These are phyloP conservation scores for Pseudogymnoascus sp. DNA, from an alignment of 2,329 filamentous ascomycete genomes.

Conservation along the genomic window DNA sequence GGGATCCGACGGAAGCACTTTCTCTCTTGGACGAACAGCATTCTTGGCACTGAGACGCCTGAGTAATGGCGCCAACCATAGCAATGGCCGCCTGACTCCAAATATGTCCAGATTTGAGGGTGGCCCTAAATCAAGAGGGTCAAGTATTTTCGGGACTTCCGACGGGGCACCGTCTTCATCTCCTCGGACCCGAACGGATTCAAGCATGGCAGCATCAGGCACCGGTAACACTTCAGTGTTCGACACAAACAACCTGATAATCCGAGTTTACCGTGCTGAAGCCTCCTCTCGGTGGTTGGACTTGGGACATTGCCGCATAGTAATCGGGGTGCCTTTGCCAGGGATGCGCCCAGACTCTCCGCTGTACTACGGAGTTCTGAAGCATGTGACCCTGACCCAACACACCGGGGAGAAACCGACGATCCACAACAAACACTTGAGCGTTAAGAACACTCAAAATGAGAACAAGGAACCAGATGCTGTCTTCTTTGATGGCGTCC, in stretches of 20 bases:
- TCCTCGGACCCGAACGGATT: slow-evolving; percentile 23
- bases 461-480: slow-evolving; percentile 34
- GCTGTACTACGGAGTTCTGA: slow-evolving; percentile 64
- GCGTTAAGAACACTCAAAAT: background rate
- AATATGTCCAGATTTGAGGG: slow-evolving; percentile 32
- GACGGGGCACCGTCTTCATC: slow-evolving; percentile 26
- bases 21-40: slow-evolving; percentile 64
- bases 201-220: slow-evolving; percentile 21
- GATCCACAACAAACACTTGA: background rate
- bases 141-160: slow-evolving; percentile 54
- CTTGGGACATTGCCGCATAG: slow-evolving; percentile 75
- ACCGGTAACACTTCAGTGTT: slow-evolving; percentile 46
- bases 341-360: slow-evolving; percentile 52
- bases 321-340: slow-evolving; percentile 68
- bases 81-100: slow-evolving; percentile 32
- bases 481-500: slow-evolving; percentile 71
- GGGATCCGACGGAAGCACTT: slow-evolving; percentile 67
- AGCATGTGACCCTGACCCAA: slow-evolving; percentile 68
- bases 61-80: slow-evolving; percentile 67
- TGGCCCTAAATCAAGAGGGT: slow-evolving; percentile 25
- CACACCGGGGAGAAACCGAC: slow-evolving; percentile 52
- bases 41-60: slow-evolving; percentile 73
- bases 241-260: slow-evolving; percentile 73
- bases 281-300: slow-evolving; percentile 79
- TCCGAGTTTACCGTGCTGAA: slow-evolving; percentile 77